These are phyloP conservation scores for Starmerella tilneyi DNA, from an alignment of 805 yeast genomes.

Conservation along the genomic window DNA sequence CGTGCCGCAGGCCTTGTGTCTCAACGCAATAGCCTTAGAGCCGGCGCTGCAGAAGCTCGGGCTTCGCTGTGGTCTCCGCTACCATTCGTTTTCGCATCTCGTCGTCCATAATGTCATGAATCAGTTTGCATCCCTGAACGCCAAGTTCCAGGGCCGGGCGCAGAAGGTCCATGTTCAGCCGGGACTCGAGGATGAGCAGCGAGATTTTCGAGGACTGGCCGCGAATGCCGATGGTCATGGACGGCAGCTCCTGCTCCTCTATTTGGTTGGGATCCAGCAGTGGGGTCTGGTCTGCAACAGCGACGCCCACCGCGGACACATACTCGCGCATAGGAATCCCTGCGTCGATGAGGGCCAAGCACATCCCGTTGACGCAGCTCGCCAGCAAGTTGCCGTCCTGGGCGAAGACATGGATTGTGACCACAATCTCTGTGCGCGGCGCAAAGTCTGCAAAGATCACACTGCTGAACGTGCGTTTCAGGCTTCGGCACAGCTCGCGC, in stretches of 20 bases:
- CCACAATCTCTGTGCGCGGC: slow-evolving; percentile 72
- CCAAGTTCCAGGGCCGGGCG: slow-evolving; percentile 71
- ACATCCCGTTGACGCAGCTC: slow-evolving; percentile 70
- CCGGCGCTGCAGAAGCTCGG: background rate
- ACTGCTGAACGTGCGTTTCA: slow-evolving; percentile 35
- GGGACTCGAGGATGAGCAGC: slow-evolving; percentile 65
- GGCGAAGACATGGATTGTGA: slow-evolving; percentile 65
- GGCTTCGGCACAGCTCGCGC: slow-evolving; percentile 30
- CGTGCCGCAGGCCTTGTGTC: no score
- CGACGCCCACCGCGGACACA: slow-evolving; percentile 69
- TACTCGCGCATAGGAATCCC: slow-evolving; percentile 92
- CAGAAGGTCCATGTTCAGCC: slow-evolving; percentile 69
- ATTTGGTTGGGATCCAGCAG: slow-evolving; percentile 69
- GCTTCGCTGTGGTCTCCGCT: background rate
- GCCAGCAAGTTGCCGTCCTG: slow-evolving; percentile 87
- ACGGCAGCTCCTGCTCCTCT: slow-evolving; percentile 78
- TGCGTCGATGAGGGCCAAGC: slow-evolving; percentile 86
- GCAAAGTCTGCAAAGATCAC: slow-evolving; percentile 63
- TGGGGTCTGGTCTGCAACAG: slow-evolving; percentile 66
- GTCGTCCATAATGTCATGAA: slow-evolving; percentile 75
- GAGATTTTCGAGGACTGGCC: slow-evolving; percentile 76
- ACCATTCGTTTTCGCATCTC: slow-evolving; percentile 44
- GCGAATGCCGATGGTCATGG: slow-evolving; percentile 69
- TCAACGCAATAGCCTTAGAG: no score
- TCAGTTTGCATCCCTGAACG: slow-evolving; percentile 73